Conservation (phyloP, 2,329 filamentous ascomycete genomes). For the Neofusicoccum sp. region DNA sequence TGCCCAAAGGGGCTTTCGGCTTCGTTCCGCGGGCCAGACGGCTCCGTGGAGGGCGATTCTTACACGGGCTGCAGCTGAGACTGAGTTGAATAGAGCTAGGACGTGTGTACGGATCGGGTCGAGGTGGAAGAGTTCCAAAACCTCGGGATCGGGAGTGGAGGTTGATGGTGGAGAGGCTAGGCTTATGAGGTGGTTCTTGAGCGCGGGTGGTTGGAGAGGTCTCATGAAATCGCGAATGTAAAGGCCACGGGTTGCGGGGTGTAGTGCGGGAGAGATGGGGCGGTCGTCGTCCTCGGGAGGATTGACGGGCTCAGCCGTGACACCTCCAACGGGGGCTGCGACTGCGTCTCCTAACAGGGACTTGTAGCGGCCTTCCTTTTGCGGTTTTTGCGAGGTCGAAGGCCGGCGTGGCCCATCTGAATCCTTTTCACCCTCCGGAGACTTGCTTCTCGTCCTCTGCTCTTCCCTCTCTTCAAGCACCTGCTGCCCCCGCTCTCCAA, state of each 20-base stretch:
- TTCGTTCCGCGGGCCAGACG: conserved; percentile 84
- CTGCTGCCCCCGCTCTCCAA: conserved; percentile 10
- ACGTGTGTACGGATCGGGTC: conserved; percentile 87
- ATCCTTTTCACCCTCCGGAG: conserved; percentile 15
- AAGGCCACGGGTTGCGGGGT: conserved; percentile 58
- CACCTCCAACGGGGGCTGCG: conserved; percentile 18
- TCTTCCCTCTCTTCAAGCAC: background rate
- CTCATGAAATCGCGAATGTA: conserved; percentile 87
- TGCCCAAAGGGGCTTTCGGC: conserved; percentile 78
- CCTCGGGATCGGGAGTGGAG: conserved; percentile 49
- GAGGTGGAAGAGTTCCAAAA: conserved; percentile 70
- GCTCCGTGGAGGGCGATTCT: conserved; percentile 72
- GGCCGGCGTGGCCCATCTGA: background rate
- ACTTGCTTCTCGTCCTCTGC: background rate
- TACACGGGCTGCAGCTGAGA: conserved; percentile 71
- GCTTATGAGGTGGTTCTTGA: conserved; percentile 67
- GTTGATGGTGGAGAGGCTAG: conserved; percentile 62
- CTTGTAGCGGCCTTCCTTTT: conserved; percentile 33
- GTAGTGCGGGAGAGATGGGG: conserved; percentile 36
- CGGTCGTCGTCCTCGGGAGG: conserved; percentile 31
- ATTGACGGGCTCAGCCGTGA: conserved; percentile 6
- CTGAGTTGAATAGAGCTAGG: conserved; percentile 69
- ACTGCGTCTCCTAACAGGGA: conserved; percentile 25
- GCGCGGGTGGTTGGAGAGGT: conserved; percentile 66
- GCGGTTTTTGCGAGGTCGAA: conserved; percentile 1